Evolutionary conservation across 148 eudicot genomes (phyloP).

Genomic region (Chenopodium suecicum): DNA sequence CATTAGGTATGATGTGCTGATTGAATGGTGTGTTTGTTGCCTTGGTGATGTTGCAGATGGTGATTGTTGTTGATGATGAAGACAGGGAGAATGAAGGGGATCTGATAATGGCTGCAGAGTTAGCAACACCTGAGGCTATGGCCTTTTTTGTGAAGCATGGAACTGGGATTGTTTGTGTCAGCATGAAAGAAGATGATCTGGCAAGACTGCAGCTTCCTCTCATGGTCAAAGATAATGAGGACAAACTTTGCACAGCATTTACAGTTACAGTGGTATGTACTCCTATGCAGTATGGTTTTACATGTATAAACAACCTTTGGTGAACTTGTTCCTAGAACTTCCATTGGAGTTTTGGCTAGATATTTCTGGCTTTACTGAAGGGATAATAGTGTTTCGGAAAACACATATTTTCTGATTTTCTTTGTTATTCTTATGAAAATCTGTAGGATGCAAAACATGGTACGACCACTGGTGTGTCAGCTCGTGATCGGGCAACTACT

Average conservation of each 20-base stretch:
- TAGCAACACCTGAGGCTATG: slow-evolving; percentile 84
- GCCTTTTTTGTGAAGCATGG: slow-evolving; percentile 92
- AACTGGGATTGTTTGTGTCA: slow-evolving; percentile 92
- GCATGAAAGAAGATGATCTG: slow-evolving; percentile 83
- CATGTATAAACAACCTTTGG: not conserved
- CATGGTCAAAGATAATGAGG: slow-evolving; percentile 88
- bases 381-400: not conserved
- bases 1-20: not conserved
- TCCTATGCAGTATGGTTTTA: not conserved
- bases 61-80: slow-evolving; percentile 90
- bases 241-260: slow-evolving; percentile 82
- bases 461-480: slow-evolving; percentile 91
- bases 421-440: not conserved
- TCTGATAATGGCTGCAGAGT: slow-evolving; percentile 80
- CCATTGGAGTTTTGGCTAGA: not conserved
- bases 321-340: not conserved
- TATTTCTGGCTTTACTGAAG: not conserved
- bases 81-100: slow-evolving; percentile 97
- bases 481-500: slow-evolving; percentile 77
- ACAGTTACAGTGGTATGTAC: slow-evolving; percentile 82
- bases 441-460: slow-evolving; percentile 90
- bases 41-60: slow-evolving; percentile 54
- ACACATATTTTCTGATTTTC: not conserved
- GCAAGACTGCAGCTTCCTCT: slow-evolving; percentile 76
- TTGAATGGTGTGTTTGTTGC: slow-evolving; percentile 2